Evolutionary conservation across 331 rosid genomes (phyloP).

Genomic region (Quercus lobata): DNA sequence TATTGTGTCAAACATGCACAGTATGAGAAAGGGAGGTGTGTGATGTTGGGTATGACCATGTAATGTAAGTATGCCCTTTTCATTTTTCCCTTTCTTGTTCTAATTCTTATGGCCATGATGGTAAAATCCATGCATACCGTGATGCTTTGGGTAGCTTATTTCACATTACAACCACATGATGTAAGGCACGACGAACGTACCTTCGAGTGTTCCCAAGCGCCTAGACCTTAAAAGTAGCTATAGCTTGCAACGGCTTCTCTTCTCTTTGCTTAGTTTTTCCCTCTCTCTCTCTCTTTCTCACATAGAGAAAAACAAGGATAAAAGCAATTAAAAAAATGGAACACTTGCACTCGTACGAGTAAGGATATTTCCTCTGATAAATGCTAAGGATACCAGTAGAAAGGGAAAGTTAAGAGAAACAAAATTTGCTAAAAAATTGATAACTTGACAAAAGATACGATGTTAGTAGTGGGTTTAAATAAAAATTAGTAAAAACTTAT

Average conservation of each 20-base stretch:
- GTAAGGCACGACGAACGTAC: not conserved
- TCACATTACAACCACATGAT: not conserved
- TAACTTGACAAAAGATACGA: too few species aligned
- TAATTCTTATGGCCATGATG: not conserved
- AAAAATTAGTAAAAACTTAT: too few species aligned
- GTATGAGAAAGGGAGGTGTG: conserved; percentile 35
- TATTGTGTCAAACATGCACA: conserved; percentile 36
- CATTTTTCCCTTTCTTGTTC: conserved; percentile 15
- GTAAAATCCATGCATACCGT: not conserved
- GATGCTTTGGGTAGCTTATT: not conserved
- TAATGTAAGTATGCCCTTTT: conserved; percentile 33
- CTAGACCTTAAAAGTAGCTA: not conserved
- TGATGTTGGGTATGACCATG: conserved; percentile 51
- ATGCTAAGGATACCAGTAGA: too few species aligned
- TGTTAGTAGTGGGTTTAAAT: too few species aligned
- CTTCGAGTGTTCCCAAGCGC: not conserved
- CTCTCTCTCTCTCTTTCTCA: too few species aligned
- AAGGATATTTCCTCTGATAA: too few species aligned
- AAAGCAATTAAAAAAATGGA: not conserved
- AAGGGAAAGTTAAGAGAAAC: too few species aligned
- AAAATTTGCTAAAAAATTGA: too few species aligned
- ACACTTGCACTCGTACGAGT: not conserved
- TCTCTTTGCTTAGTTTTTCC: not conserved
- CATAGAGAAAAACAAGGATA: not conserved
- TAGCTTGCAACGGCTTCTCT: not conserved